A percentile compares a stretch with the other conserved stretches of the same genome.
These are phyloP conservation scores for Russula vinacea DNA, from an alignment of 768 basidiomycete genomes.

Conservation along the genomic window DNA sequence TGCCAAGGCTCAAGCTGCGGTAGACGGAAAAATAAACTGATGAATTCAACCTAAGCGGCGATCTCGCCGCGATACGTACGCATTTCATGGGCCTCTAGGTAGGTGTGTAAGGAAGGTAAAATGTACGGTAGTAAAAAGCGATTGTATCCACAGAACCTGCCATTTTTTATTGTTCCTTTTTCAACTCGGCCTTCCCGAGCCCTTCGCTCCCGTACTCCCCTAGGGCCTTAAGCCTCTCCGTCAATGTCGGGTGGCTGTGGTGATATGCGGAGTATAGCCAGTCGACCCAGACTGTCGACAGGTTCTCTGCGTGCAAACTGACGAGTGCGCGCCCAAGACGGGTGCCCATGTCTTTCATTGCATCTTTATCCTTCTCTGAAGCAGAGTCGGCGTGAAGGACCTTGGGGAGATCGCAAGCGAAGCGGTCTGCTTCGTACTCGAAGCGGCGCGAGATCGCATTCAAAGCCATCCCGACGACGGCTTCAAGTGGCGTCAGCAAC, in stretches of 20 bases:
- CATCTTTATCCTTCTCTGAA: constrained; percentile 45
- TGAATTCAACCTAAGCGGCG: background rate
- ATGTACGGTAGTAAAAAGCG: background rate
- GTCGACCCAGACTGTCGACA: constrained; percentile 92
- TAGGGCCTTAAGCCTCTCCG: constrained; percentile 81
- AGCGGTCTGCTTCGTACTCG: constrained; percentile 91
- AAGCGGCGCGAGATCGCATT: constrained; percentile 82
- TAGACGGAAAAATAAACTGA: background rate
- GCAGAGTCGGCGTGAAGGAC: constrained; percentile 35
- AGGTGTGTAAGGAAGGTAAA: constrained; percentile 7
- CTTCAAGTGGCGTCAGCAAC: constrained; percentile 77
- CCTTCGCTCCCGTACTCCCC: constrained; percentile 41
- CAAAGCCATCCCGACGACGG: constrained; percentile 66
- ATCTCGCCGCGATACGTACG: background rate
- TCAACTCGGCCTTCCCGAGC: constrained; percentile 30
- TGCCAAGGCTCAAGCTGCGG: constrained; percentile 1
- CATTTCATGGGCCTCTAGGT: constrained; percentile 1
- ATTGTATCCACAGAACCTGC: background rate
- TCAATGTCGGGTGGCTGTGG: constrained; percentile 92
- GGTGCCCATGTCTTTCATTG: constrained; percentile 83
- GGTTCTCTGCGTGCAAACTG: constrained; percentile 85
- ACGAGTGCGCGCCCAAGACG: constrained; percentile 79
- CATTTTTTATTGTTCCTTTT: constrained; percentile 36
- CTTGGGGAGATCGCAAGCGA: constrained; percentile 66
- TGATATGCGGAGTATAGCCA: constrained; percentile 96